Percentiles rank a stretch among this genome's conserved stretches.
Evolutionary conservation across 805 yeast genomes (phyloP).

Genomic region (Nakazawaea siamensis): DNA sequence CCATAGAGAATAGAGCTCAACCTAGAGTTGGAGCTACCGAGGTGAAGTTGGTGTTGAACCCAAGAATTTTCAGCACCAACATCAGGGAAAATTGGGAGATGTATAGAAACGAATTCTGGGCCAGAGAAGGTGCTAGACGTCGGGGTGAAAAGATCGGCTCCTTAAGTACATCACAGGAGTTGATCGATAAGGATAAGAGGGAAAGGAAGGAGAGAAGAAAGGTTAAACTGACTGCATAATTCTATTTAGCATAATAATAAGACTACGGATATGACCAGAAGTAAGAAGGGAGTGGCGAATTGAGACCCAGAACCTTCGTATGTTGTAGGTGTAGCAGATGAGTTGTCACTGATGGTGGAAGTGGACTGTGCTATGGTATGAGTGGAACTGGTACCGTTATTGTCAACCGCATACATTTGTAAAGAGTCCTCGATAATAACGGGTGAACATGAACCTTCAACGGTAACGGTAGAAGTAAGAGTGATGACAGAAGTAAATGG

Average conservation of each 20-base stretch:
- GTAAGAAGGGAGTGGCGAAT: too few species aligned
- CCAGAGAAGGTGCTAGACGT: slow-evolving; percentile 66
- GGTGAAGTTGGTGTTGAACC: slow-evolving; percentile 72
- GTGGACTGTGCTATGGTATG: too few species aligned
- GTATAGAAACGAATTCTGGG: slow-evolving; percentile 91
- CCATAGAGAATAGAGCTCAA: slow-evolving; percentile 32
- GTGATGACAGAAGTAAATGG: neutral
- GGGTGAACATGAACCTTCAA: neutral
- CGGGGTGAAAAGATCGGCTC: slow-evolving; percentile 13
- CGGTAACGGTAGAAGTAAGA: neutral
- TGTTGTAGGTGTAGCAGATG: too few species aligned
- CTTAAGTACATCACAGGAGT: slow-evolving; percentile 18
- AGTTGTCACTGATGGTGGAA: too few species aligned
- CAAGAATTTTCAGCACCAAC: slow-evolving; percentile 75
- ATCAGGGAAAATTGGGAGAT: slow-evolving; percentile 92
- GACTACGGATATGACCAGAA: too few species aligned
- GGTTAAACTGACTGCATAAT: neutral
- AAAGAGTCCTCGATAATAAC: too few species aligned
- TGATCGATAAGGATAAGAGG: slow-evolving; percentile 28
- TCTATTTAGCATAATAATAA: too few species aligned
- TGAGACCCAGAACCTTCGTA: too few species aligned
- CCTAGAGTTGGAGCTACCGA: slow-evolving; percentile 69
- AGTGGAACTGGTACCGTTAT: too few species aligned
- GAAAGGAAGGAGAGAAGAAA: slow-evolving; percentile 28
- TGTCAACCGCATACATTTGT: too few species aligned